A percentile compares a stretch with the other conserved stretches of the same genome.
phyloP scores from a whole-genome alignment of 2,329 filamentous ascomycete species.

The Penicillium sp. region DNA sequence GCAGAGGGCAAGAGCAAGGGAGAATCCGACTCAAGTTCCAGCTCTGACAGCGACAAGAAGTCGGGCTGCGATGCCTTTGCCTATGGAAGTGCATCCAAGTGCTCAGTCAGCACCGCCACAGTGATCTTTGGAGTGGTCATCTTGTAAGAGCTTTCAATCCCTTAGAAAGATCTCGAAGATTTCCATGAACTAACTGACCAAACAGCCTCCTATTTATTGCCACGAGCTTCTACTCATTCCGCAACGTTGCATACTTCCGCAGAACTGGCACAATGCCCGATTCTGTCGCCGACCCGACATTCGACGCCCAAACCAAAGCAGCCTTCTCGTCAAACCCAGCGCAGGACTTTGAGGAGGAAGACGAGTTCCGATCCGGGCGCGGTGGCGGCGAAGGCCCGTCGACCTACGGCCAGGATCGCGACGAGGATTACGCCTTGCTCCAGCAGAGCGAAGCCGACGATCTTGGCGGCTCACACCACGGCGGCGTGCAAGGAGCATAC shows the following conservation, averaged over 20 bases:
- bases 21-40: slow-evolving; percentile 25
- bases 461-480: slow-evolving; percentile 31
- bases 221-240: slow-evolving; percentile 52
- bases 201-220: slow-evolving; percentile 51
- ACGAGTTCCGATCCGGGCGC: slow-evolving; percentile 41
- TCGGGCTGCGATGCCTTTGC: slow-evolving; percentile 53
- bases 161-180: background rate
- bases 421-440: slow-evolving; percentile 51
- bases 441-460: slow-evolving; percentile 46
- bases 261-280: slow-evolving; percentile 54
- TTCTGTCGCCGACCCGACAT: slow-evolving; percentile 41
- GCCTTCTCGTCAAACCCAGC: slow-evolving; percentile 46
- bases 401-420: slow-evolving; percentile 38
- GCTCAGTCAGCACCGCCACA: slow-evolving; percentile 53
- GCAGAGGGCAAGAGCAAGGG: slow-evolving; percentile 51
- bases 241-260: slow-evolving; percentile 54
- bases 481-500: slow-evolving; percentile 36
- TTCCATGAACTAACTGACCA: background rate
- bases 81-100: slow-evolving; percentile 54
- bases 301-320: slow-evolving; percentile 47
- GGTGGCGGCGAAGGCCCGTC: slow-evolving; percentile 34
- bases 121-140: slow-evolving; percentile 56
- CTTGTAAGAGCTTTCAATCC: slow-evolving; percentile 41
- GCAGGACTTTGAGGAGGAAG: slow-evolving; percentile 44
- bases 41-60: slow-evolving; percentile 32